Evolutionary conservation across 805 yeast species (phyloP), one percentile per base, ranked within the genome.

Genomic region (Candida pseudofarinosa): DNA sequence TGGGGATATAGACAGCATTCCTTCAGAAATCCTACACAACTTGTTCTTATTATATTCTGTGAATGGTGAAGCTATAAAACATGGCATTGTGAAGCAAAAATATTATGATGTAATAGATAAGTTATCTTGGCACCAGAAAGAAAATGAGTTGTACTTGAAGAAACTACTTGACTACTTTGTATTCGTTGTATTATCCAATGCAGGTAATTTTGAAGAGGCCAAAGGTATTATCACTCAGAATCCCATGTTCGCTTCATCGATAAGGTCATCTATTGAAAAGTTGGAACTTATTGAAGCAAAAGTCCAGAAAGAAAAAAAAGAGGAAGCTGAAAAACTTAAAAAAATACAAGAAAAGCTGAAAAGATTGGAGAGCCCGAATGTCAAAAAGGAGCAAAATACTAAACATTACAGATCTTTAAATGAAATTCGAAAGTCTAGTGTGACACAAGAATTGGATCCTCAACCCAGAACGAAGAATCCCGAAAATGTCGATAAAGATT

Each of bases 111-210:
- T 10, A 23, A 23, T 23, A 23, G 28, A 23, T 6, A 23, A 23
- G 10, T 7, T 23, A 23, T 6, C 6, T 23, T 23, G 28, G 28
- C 28, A 23, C 18, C 26, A 31, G 3, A 18, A 34, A 2, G 19
- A 40, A 2, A 35, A 23, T 12, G 53, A 51, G 7, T 53, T 49
- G 16, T 55, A 52, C 41, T 44, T 54, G 33, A 49, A 48, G 18
- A 55, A 62, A 37, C 48, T 67, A 34, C 39, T 59, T 6, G 68
- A 69, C 20, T 53, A 68, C 44, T 60, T 59, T 42, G 60, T 64
- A 14, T 65, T 60, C 46, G 65, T 68, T 44, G 58, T 69, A 2
- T 56, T 67, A 36, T 67, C 72, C 1, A 57, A 56, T 10, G 45
- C 54, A 14, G 60, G 62, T 31, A 48, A 56, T 26, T 59, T 56